These are phyloP conservation scores for Bauhinia variegata DNA, from an alignment of 306 rosid species.

Conservation along the genomic window DNA sequence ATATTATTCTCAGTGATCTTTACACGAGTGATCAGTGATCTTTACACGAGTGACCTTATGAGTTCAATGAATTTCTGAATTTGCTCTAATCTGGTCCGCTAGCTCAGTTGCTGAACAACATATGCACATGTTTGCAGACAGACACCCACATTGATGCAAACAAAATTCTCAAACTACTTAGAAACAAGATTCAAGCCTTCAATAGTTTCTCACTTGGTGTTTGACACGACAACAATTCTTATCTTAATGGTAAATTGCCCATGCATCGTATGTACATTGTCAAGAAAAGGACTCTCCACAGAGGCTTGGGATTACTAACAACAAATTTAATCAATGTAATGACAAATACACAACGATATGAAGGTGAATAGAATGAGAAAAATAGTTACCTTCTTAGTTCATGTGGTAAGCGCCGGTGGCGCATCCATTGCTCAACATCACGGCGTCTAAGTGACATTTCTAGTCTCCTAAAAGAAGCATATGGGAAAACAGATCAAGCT, in stretches of 20 bases:
- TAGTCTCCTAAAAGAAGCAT: slow-evolving; percentile 54
- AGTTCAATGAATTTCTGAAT: too few species aligned
- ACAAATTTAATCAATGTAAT: background rate
- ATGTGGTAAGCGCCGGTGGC: slow-evolving; percentile 76
- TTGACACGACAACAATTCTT: background rate
- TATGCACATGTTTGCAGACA: background rate
- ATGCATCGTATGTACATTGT: background rate
- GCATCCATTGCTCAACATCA: slow-evolving; percentile 95
- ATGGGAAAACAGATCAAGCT: slow-evolving; percentile 20
- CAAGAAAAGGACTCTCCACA: background rate
- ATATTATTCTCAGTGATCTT: too few species aligned
- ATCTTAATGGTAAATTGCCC: background rate
- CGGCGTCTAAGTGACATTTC: slow-evolving; percentile 82
- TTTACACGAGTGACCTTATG: too few species aligned
- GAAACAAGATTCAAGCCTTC: background rate
- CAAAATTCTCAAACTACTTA: background rate
- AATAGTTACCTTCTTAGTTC: slow-evolving; percentile 54
- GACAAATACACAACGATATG: background rate
- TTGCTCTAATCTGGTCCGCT: too few species aligned
- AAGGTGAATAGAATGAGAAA: slow-evolving; percentile 11
- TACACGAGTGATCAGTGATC: too few species aligned
- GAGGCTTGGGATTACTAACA: slow-evolving; percentile 1
- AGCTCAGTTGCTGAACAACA: too few species aligned
- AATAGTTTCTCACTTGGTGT: background rate
- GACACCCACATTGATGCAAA: background rate